Evolutionary conservation across 352 stramenopile genomes (phyloP).

Genomic region (Phytopythium helicoides): DNA sequence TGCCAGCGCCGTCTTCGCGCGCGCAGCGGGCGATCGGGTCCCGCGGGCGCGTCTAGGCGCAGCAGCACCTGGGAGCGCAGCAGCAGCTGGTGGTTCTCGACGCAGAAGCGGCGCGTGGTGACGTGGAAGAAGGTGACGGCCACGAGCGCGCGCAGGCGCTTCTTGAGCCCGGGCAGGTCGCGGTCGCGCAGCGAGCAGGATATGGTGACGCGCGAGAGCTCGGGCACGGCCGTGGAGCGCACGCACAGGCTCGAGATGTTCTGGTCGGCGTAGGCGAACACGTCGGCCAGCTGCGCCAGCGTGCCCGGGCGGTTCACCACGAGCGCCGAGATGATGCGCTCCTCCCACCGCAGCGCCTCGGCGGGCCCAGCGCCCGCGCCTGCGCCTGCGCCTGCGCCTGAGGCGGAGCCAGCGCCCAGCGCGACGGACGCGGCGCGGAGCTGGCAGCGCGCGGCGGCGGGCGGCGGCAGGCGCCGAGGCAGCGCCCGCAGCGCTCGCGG

Average conservation of each 20-base stretch:
- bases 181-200: constrained; percentile 52
- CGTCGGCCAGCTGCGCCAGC: constrained; percentile 62
- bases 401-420: too few species aligned
- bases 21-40: constrained; percentile 25
- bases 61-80: constrained; percentile 62
- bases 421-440: too few species aligned
- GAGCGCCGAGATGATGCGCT: constrained; percentile 73
- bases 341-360: constrained; percentile 21
- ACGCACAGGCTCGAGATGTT: constrained; percentile 77
- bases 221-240: constrained; percentile 64
- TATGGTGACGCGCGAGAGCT: constrained; percentile 77
- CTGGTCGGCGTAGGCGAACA: constrained; percentile 67
- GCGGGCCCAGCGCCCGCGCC: too few species aligned
- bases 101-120: constrained; percentile 59
- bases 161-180: constrained; percentile 54
- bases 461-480: too few species aligned
- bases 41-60: constrained; percentile 25
- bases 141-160: constrained; percentile 56
- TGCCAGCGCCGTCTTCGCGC: constrained; percentile 5
- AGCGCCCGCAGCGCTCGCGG: too few species aligned
- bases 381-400: too few species aligned
- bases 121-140: constrained; percentile 80
- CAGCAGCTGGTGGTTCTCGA: constrained; percentile 62
- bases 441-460: too few species aligned
- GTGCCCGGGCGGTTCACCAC: constrained; percentile 71